phyloP scores from a whole-genome alignment of 2,329 filamentous ascomycete species.

The Pseudogymnoascus destructans region DNA sequence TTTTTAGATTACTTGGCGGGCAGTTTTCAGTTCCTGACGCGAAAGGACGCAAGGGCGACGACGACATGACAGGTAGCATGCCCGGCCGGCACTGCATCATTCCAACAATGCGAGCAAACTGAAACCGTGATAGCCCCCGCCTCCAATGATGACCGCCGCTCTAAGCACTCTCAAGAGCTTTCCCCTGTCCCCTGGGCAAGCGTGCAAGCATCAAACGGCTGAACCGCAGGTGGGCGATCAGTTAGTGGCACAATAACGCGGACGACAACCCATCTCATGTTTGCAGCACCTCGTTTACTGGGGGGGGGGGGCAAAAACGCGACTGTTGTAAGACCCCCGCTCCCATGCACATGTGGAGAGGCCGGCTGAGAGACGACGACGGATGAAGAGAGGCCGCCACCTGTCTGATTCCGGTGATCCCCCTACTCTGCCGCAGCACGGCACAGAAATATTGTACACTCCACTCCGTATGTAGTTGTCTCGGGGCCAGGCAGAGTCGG shows the following conservation, averaged over 20 bases:
- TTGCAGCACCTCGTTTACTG: conserved; percentile 1
- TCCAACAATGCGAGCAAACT: background rate
- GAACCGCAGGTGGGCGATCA: background rate
- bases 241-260: background rate
- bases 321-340: background rate
- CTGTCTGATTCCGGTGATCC: background rate
- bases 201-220: conserved; percentile 2
- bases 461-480: background rate
- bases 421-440: background rate
- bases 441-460: background rate
- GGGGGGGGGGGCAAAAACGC: background rate
- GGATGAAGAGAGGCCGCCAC: background rate
- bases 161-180: background rate
- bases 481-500: background rate
- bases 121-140: background rate
- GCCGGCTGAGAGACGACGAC: background rate
- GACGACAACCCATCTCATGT: background rate
- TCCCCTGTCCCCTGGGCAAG: background rate
- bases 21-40: background rate
- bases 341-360: background rate
- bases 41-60: background rate
- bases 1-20: background rate
- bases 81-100: background rate
- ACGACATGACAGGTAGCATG: conserved; percentile 2
- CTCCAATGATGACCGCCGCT: background rate